phyloP scores from a whole-genome alignment of 2,329 filamentous ascomycete genomes.

The Scleromitrula shiraiana region DNA sequence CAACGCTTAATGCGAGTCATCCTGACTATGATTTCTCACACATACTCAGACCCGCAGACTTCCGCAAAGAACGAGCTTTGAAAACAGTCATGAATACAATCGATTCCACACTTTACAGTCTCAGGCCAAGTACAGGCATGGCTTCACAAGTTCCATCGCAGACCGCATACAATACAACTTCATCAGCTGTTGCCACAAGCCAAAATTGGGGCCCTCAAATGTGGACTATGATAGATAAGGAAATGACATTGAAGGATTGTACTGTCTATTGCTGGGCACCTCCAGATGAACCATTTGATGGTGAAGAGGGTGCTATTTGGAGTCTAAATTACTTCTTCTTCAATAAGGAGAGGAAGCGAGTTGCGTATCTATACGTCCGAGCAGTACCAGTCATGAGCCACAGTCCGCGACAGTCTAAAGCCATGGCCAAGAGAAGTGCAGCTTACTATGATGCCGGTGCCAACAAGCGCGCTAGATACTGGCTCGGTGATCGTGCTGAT shows the following conservation, averaged over 20 bases:
- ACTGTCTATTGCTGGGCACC: constrained; percentile 85
- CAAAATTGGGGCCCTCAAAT: constrained; percentile 80
- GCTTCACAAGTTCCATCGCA: constrained; percentile 31
- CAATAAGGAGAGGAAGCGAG: constrained; percentile 84
- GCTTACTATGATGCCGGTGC: constrained; percentile 42
- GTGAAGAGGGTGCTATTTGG: constrained; percentile 91
- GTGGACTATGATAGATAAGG: constrained; percentile 88
- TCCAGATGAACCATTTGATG: constrained; percentile 82
- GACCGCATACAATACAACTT: constrained; percentile 31
- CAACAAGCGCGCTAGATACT: constrained; percentile 78
- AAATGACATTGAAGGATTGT: constrained; percentile 88
- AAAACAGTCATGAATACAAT: constrained; percentile 78
- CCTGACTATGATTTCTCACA: constrained; percentile 97
- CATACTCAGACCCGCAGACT: constrained; percentile 80
- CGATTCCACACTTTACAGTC: constrained; percentile 79
- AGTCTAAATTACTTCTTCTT: constrained; percentile 96
- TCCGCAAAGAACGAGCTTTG: constrained; percentile 74
- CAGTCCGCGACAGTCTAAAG: constrained; percentile 42
- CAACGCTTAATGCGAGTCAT: constrained; percentile 91
- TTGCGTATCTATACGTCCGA: constrained; percentile 87
- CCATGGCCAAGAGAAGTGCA: constrained; percentile 23
- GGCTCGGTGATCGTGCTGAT: constrained; percentile 64
- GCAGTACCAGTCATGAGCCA: constrained; percentile 72
- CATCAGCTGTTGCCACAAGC: constrained; percentile 36
- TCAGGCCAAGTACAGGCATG: constrained; percentile 56